These are phyloP conservation scores for Myotisia sp. DNA, from an alignment of 2,329 filamentous ascomycete species.

Conservation along the genomic window DNA sequence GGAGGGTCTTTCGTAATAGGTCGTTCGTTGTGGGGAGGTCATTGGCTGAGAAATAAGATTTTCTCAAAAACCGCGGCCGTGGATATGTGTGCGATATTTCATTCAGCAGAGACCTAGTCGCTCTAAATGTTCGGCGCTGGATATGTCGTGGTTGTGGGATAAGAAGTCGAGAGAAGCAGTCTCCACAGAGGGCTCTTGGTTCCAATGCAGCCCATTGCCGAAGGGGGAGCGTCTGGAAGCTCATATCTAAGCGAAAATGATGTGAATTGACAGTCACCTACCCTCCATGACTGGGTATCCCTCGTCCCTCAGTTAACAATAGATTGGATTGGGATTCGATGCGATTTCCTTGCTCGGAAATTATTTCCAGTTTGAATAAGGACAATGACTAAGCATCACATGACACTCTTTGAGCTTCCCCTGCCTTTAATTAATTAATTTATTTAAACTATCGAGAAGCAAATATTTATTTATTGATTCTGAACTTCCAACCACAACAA, in stretches of 20 bases:
- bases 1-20: slow-evolving; percentile 14
- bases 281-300: neutral
- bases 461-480: too few relatives aligned
- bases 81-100: slow-evolving; percentile 18
- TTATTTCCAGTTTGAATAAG: too few relatives aligned
- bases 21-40: slow-evolving; percentile 12
- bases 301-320: neutral
- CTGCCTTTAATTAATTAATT: too few relatives aligned
- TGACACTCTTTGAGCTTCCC: too few relatives aligned
- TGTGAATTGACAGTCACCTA: slow-evolving; percentile 13
- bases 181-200: slow-evolving; percentile 20
- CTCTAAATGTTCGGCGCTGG: slow-evolving; percentile 20
- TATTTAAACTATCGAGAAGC: too few relatives aligned
- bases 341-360: too few relatives aligned
- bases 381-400: too few relatives aligned
- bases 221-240: slow-evolving; percentile 24
- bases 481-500: too few relatives aligned
- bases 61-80: slow-evolving; percentile 19
- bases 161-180: slow-evolving; percentile 19
- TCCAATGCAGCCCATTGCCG: slow-evolving; percentile 22
- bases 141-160: slow-evolving; percentile 12
- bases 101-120: slow-evolving; percentile 20
- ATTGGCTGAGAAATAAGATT: slow-evolving; percentile 29
- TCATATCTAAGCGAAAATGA: slow-evolving; percentile 16
- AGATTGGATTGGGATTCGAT: too few relatives aligned